A percentile compares a stretch with the other conserved stretches of the same genome.
These are phyloP conservation scores for Wickerhamomyces bovis DNA, from an alignment of 805 yeast species.

Conservation along the genomic window DNA sequence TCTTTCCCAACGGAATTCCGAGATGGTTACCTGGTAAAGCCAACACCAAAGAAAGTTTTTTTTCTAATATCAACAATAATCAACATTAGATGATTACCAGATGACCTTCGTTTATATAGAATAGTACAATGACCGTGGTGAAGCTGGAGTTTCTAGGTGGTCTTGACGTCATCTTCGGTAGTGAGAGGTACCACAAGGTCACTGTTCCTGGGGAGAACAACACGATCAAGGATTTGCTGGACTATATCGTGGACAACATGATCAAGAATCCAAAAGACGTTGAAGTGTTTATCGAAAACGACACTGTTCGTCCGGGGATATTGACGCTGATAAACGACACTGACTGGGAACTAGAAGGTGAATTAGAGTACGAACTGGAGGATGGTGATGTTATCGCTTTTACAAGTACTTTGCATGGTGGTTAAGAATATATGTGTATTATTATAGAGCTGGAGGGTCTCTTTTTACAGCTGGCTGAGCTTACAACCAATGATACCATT, in stretches of 20 bases:
- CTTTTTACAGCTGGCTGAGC: neutral
- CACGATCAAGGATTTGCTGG: slow-evolving; percentile 44
- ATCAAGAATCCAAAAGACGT: slow-evolving; percentile 56
- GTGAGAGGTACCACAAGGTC: slow-evolving; percentile 48
- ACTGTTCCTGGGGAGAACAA: slow-evolving; percentile 37
- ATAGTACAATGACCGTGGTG: neutral
- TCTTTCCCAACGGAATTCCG: neutral
- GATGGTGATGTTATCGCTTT: slow-evolving; percentile 75
- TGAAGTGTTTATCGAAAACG: slow-evolving; percentile 78
- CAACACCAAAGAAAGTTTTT: neutral
- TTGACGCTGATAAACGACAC: slow-evolving; percentile 87
- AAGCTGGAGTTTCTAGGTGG: slow-evolving; percentile 49
- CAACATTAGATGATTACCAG: too few species aligned
- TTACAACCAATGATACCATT: neutral
- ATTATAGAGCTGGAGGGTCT: neutral
- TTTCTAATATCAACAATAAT: too few species aligned
- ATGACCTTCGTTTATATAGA: too few species aligned
- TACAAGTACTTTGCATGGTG: slow-evolving; percentile 94
- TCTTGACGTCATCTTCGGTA: slow-evolving; percentile 68
- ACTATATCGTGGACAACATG: slow-evolving; percentile 46
- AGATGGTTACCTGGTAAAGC: neutral
- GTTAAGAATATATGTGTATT: slow-evolving; percentile 33
- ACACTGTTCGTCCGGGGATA: slow-evolving; percentile 83
- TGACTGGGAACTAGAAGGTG: slow-evolving; percentile 95
- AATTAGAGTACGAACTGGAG: slow-evolving; percentile 72